Evolutionary conservation across 2,329 filamentous ascomycete genomes (phyloP), one percentile per base, ranked within the genome.

Genomic region (Zasmidium citrigriseum): DNA sequence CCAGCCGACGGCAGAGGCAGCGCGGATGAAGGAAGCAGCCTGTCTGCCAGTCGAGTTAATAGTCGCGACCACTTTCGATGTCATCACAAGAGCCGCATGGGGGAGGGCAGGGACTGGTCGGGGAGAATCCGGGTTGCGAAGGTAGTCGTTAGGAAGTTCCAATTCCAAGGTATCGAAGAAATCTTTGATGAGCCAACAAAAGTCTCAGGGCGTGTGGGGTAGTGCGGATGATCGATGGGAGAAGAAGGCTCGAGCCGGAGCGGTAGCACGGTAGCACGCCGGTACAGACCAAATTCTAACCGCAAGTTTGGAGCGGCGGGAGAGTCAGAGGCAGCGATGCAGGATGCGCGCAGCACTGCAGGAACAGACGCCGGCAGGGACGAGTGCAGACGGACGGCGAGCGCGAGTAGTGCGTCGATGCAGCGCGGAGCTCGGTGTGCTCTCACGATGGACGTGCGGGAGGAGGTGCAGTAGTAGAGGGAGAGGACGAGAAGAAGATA

Each of bases 1-100:
- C 81, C 95, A 98, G 65, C 95, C 95, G 56, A 98, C 89, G 60
- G 95, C 95, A 46, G 91, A 91, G 58, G 93, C 93, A 72, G 96
- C 92, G 67, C 95, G 89, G 68, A 97, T 95, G 70, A 99, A 87
- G 59, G 93, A 97, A 58, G 93, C 93, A 64, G 93, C 92, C 81
- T 99, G 95, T 69, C 95, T 90, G 71, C 95, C 95, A 74, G 91
- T 93, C 73, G 91, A 91, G 78, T 98, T 98, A 79, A 98, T 93
- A 72, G 96, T 88, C 72, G 93, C 93, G 70, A 96, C 91, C 55
- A 90, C 95, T 79, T 93, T 95, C 67, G 72, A 73, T 55, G 71
- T 64, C 62, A 70, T 67, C 58, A 67, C 66, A 58, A 60, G 47
- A 57, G 59, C 50, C 55, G 55, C 67, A 68, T 61, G 63, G 60